phyloP scores from a whole-genome alignment of 2,329 filamentous ascomycete species.

The Scopulariopsis brevicaulis region DNA sequence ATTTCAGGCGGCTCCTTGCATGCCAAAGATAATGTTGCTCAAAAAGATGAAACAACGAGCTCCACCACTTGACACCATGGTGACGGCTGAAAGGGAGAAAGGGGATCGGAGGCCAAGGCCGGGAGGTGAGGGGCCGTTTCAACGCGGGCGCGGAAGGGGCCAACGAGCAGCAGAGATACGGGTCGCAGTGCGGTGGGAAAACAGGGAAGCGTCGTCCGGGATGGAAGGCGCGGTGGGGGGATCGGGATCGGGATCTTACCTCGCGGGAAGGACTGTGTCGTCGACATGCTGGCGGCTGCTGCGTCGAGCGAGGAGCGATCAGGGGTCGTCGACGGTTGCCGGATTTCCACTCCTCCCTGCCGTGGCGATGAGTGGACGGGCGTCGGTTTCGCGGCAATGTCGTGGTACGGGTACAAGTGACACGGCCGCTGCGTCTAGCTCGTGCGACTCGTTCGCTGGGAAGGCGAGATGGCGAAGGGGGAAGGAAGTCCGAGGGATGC shows the following conservation, averaged over 20 bases:
- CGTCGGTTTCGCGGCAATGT: background rate
- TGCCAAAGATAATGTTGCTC: conserved; percentile 18
- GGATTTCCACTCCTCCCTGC: background rate
- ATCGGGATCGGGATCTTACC: conserved; percentile 10
- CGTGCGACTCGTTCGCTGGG: background rate
- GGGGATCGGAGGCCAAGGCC: conserved; percentile 7
- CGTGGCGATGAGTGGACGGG: background rate
- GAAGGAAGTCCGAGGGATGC: background rate
- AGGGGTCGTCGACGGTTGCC: background rate
- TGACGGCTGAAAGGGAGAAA: conserved; percentile 23
- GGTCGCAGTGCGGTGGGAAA: background rate
- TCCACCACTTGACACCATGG: conserved; percentile 29
- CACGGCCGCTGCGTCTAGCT: background rate
- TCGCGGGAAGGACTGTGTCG: conserved; percentile 11
- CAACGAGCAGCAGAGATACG: background rate
- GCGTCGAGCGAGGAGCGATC: background rate
- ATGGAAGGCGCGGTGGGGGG: background rate
- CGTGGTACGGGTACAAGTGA: background rate
- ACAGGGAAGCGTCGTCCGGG: background rate
- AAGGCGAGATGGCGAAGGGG: background rate
- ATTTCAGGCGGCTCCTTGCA: conserved; percentile 22
- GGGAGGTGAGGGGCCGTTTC: conserved; percentile 7
- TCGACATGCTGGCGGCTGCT: conserved; percentile 8
- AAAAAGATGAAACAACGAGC: conserved; percentile 34
- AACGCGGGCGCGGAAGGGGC: background rate